Evolutionary conservation across 306 rosid species (phyloP), one percentile per base, ranked within the genome.

Genomic region (Trifolium repens): DNA sequence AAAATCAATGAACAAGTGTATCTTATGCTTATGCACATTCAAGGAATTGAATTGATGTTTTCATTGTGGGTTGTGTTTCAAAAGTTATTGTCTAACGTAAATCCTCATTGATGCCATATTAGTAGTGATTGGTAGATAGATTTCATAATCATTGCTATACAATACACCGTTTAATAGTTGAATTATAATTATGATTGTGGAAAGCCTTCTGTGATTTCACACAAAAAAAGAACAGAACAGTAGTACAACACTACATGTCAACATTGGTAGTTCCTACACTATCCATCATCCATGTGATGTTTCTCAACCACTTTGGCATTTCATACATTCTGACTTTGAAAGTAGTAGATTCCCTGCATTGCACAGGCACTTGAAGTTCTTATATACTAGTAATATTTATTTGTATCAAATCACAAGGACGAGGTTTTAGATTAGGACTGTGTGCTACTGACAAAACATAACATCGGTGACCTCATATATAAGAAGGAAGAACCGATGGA

Each of bases 121-220:
- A 67, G 0, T 9, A 37, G 60, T 47, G 27, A 70, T 32, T 59
- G 76, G 43, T 50, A 66, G 46, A 55, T 46, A 61, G 52, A 19
- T 34, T 32, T 79, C 73, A 50, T 59, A 19, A 17, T 27, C 60
- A 9, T 61, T 75, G 76, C 34, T 60, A 13, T 34, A 16, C 7
- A 1, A 74, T 57, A 55, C 42, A 27, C 40, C 6, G 9, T 65
- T 53, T 55, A 40, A 9, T 55, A 37, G 46, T 15, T 65, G 43
- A 75, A 39, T 65, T 15, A 65, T 32, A 60, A 42, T 53, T 68
- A 35, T 68, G 72, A 53, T 70, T 52, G 47, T 52, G 83, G 59
- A 49, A 69, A 75, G 30, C 40, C 27, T 37, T 34, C n/a, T 54
- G 40, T 79, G 64, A 72, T 65, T 42, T 58, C 14, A 35, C 54